A percentile compares a stretch with the other conserved stretches of the same genome.
These are phyloP conservation scores for Penicillium ucsense DNA, from an alignment of 495 filamentous ascomycete genomes.

Conservation along the genomic window DNA sequence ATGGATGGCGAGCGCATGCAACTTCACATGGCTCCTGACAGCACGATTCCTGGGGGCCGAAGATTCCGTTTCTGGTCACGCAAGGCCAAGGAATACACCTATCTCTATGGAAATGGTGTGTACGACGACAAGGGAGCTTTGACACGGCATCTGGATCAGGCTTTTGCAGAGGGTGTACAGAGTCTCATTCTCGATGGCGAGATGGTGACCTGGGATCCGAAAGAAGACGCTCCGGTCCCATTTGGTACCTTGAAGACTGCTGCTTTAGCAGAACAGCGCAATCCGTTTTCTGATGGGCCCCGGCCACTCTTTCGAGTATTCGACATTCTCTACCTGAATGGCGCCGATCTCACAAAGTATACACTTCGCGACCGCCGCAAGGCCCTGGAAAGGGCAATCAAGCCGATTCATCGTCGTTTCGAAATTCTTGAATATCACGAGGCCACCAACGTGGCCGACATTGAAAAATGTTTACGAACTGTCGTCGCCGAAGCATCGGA, in stretches of 20 bases:
- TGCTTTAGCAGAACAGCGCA: constrained; percentile 69
- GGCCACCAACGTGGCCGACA: constrained; percentile 55
- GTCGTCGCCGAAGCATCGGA: constrained; percentile 85
- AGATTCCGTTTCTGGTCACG: constrained; percentile 87
- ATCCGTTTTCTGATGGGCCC: constrained; percentile 60
- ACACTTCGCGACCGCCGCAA: constrained; percentile 71
- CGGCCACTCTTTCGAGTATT: constrained; percentile 82
- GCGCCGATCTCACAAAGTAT: constrained; percentile 65
- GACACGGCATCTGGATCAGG: constrained; percentile 67
- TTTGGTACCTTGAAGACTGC: constrained; percentile 95
- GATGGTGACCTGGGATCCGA: constrained; percentile 98
- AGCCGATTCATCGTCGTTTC: constrained; percentile 58
- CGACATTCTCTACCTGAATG: constrained; percentile 86
- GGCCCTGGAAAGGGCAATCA: constrained; percentile 60
- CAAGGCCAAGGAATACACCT: constrained; percentile 95
- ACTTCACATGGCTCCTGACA: constrained; percentile 78
- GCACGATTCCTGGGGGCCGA: constrained; percentile 54
- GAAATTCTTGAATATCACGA: constrained; percentile 71
- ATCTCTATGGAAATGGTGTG: constrained; percentile 76
- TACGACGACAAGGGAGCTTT: constrained; percentile 68
- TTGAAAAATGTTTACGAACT: constrained; percentile 68
- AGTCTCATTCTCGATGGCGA: constrained; percentile 92
- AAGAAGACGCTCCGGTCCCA: constrained; percentile 68
- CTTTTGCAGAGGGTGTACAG: constrained; percentile 67
- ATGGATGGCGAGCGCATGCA: constrained; percentile 96